Evolutionary conservation across 225 moss, liverwort and hornwort genomes (phyloP), one percentile per base, ranked within the genome.

Genomic region (Physcomitrium patens): DNA sequence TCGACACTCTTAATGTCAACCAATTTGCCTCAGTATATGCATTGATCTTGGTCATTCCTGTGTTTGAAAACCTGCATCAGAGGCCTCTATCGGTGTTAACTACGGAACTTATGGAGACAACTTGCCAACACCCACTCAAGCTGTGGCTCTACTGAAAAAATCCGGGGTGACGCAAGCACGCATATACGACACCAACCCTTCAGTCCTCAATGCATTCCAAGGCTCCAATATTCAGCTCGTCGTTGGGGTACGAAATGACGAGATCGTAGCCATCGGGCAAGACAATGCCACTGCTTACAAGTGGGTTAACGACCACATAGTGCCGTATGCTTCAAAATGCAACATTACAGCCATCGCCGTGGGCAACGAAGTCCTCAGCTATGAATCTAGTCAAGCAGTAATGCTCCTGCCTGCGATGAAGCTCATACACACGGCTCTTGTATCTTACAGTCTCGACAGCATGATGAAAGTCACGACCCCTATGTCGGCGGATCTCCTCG

Each of bases 341-440:
- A 89, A 92, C 71, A 91, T 96, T 72, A 84, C 87, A 1, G 70
- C 79, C 65, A 91, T 96, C 12, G 81, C 92, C 3, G 94, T 96
- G 19, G 96, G 96, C 10, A 86, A 79, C 16, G 92, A 94, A 37
- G 84, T 92, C 17, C 86, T 96, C 49, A 86, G 82, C 53, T 80
- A 81, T 12, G 75, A 89, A 8, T 73, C 81, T 5, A 76, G 17
- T 43, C 76, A 91, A 23, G 60, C 82, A 0, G 24, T 72, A 0
- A 74, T 89, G 47, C 89, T 96, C 2, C 71, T 96, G 3, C 92
- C 93, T 1, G 93, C 96, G 16, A 90, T 96, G 90, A 81, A 74
- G 52, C 79, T 90, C 57, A 71, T 96, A 23, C 85, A 92, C 60
- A 75, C 85, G 0, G 96, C 96, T 0, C 90, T 96, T 0, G 80